A percentile compares a stretch with the other conserved stretches of the same genome.
phyloP scores from a whole-genome alignment of 495 filamentous ascomycete species.

The Cercophora samala region DNA sequence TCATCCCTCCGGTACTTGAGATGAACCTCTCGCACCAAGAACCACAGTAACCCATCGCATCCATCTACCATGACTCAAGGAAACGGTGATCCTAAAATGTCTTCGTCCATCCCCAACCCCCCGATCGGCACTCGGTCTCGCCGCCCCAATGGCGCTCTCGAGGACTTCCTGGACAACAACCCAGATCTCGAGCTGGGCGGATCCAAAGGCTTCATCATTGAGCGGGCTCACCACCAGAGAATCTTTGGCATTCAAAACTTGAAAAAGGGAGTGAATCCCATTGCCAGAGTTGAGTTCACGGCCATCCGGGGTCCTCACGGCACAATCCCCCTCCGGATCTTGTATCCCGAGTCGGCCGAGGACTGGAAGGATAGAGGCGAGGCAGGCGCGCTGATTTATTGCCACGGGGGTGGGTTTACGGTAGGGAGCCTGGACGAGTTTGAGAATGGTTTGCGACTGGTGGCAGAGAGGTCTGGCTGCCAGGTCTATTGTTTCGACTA shows the following conservation, averaged over 20 bases:
- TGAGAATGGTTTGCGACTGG: constrained; percentile 35
- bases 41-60: background rate
- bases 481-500: constrained; percentile 37
- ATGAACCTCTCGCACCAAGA: constrained; percentile 2
- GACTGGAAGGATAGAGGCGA: constrained; percentile 8
- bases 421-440: constrained; percentile 41
- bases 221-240: constrained; percentile 33
- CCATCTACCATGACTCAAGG: background rate
- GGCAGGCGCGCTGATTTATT: constrained; percentile 34
- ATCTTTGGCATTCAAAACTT: constrained; percentile 35
- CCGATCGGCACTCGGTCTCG: constrained; percentile 13
- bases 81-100: background rate
- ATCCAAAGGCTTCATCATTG: constrained; percentile 26
- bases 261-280: constrained; percentile 22
- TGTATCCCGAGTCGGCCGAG: constrained; percentile 29
- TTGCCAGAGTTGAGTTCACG: constrained; percentile 34
- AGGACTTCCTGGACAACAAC: constrained; percentile 17
- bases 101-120: background rate
- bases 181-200: constrained; percentile 27
- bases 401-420: constrained; percentile 44
- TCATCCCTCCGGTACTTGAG: background rate
- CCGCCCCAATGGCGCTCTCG: constrained; percentile 11
- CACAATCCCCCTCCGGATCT: constrained; percentile 33
- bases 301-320: constrained; percentile 39
- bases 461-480: constrained; percentile 28